phyloP scores from a whole-genome alignment of 164 flowering plant species.

The Berberis vulgaris region DNA sequence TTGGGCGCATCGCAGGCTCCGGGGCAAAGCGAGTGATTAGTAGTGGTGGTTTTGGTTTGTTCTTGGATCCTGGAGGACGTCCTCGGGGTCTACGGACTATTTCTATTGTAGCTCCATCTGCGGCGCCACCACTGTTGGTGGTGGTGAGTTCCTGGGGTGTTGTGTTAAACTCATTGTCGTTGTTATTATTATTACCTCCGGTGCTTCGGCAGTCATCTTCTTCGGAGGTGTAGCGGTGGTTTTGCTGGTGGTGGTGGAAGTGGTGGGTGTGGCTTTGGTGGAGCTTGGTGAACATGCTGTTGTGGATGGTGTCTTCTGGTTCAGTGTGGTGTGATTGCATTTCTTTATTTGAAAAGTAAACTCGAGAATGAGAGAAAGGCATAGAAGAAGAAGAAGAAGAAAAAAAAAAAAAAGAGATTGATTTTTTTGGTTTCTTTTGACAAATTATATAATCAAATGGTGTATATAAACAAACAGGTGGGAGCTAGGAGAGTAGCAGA shows the following conservation, averaged over 20 bases:
- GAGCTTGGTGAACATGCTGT: conserved; percentile 27
- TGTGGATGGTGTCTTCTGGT: background rate
- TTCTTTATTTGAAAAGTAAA: too few species aligned
- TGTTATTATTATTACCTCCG: conserved; percentile 2
- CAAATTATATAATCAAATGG: background rate
- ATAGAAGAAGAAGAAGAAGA: background rate
- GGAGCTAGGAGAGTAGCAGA: too few species aligned
- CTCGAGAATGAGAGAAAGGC: too few species aligned
- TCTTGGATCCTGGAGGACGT: conserved; percentile 73
- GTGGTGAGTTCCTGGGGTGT: background rate
- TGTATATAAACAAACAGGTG: too few species aligned
- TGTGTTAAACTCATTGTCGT: too few species aligned
- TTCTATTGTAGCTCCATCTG: conserved; percentile 50
- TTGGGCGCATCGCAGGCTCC: conserved; percentile 48
- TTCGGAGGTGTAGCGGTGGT: conserved; percentile 21
- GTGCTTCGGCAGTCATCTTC: conserved; percentile 33
- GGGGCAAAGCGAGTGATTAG: conserved; percentile 32
- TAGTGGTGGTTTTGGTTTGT: conserved; percentile 57
- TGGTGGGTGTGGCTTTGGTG: conserved; percentile 11
- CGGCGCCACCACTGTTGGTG: background rate
- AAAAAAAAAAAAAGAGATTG: background rate
- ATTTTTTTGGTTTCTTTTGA: background rate
- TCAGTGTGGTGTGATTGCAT: background rate
- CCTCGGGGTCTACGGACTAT: conserved; percentile 51
- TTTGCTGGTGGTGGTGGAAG: background rate